These are phyloP conservation scores for Annona cherimola DNA, from an alignment of 164 flowering plant species.

Conservation along the genomic window DNA sequence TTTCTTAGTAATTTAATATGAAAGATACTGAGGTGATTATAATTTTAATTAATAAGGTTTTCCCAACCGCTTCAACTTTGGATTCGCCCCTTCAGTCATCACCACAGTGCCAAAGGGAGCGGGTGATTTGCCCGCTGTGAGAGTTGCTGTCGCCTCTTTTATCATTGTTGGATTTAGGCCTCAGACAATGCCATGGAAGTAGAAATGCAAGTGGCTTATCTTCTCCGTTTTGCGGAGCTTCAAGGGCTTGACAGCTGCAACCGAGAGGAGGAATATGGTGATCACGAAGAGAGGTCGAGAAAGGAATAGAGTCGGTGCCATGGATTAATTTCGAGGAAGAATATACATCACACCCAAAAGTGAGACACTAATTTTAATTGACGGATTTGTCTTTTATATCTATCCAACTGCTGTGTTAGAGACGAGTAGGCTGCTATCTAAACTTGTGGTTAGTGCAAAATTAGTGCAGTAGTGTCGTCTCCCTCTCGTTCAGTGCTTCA, in stretches of 20 bases:
- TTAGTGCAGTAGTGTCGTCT: too few relatives aligned
- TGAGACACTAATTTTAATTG: not conserved
- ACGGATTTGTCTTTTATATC: too few relatives aligned
- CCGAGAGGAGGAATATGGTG: not conserved
- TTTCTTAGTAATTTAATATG: too few relatives aligned
- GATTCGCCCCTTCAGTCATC: conserved; percentile 12
- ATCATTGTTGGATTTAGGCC: conserved; percentile 28
- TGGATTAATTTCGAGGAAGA: not conserved
- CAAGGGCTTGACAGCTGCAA: not conserved
- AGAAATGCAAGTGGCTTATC: conserved; percentile 28
- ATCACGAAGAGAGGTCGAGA: not conserved
- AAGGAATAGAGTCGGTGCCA: not conserved
- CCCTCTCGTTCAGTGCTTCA: too few relatives aligned
- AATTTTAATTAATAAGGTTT: conserved; percentile 17
- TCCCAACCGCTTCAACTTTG: conserved; percentile 19
- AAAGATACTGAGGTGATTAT: too few relatives aligned
- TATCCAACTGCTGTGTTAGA: too few relatives aligned
- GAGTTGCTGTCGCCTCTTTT: conserved; percentile 17
- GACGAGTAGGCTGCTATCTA: too few relatives aligned
- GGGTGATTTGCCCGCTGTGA: conserved; percentile 11
- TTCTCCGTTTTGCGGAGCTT: conserved; percentile 5
- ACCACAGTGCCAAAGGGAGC: conserved; percentile 21
- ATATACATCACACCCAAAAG: not conserved
- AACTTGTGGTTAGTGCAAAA: too few relatives aligned
- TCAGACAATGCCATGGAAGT: conserved; percentile 27